Conservation (phyloP, 768 basidiomycete species). For the Podaxis mareebaensis region DNA sequence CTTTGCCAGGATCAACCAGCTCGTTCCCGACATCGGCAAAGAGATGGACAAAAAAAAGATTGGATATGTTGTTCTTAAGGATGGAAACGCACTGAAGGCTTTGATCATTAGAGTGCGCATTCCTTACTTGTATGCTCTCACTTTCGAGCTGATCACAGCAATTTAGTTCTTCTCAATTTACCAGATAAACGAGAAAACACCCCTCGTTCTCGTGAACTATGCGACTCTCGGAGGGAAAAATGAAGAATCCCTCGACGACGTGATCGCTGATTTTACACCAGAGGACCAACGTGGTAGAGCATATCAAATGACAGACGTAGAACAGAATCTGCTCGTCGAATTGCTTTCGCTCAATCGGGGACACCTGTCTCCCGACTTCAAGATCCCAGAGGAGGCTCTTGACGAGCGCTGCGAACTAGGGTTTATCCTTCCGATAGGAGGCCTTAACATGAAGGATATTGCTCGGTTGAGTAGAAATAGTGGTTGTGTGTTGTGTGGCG, state of each 20-base stretch:
- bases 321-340: slow-evolving; percentile 35
- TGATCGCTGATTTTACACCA: slow-evolving; percentile 18
- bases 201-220: slow-evolving; percentile 30
- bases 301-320: slow-evolving; percentile 27
- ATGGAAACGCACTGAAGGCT: slow-evolving; percentile 3
- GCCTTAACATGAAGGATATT: slow-evolving; percentile 35
- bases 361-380: slow-evolving; percentile 28
- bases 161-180: slow-evolving; percentile 28
- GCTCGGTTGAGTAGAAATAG: slow-evolving; percentile 33
- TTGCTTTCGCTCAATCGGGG: slow-evolving; percentile 35
- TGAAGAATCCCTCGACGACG: slow-evolving; percentile 21
- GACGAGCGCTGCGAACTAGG: slow-evolving; percentile 29
- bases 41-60: slow-evolving; percentile 15
- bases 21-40: slow-evolving; percentile 14
- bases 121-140: too few species aligned
- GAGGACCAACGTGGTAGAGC: slow-evolving; percentile 10
- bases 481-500: slow-evolving; percentile 43
- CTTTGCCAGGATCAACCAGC: slow-evolving; percentile 15
- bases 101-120: slow-evolving; percentile 6
- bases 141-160: background rate
- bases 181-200: slow-evolving; percentile 24
- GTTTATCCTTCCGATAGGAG: slow-evolving; percentile 41
- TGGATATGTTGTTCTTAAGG: slow-evolving; percentile 10
- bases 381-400: slow-evolving; percentile 19
- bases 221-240: slow-evolving; percentile 22